Percentiles rank a stretch among this genome's conserved stretches.
phyloP scores from a whole-genome alignment of 1,284 basidiomycete genomes.

The Cutaneotrichosporon cavernicola region DNA sequence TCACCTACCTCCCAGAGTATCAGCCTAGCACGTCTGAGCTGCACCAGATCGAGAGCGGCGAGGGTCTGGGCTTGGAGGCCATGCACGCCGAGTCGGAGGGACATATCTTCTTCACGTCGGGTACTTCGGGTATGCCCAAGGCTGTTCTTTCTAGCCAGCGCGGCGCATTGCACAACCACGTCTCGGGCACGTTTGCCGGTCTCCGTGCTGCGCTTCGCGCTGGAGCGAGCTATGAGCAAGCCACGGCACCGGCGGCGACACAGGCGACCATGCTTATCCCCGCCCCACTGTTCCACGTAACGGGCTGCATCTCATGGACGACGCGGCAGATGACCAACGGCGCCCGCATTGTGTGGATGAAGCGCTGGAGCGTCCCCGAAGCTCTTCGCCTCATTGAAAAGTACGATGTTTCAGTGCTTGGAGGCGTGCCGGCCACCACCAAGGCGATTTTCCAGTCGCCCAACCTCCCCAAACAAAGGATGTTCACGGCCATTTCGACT shows the following conservation, averaged over 20 bases:
- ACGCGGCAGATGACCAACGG: constrained; percentile 32
- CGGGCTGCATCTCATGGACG: constrained; percentile 42
- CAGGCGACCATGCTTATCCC: constrained; percentile 31
- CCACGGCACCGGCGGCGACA: not conserved
- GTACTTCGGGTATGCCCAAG: constrained; percentile 24
- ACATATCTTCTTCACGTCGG: constrained; percentile 46
- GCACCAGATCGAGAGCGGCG: not conserved
- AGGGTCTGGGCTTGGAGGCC: constrained; percentile 21
- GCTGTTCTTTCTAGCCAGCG: constrained; percentile 24
- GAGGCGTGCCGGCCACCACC: constrained; percentile 45
- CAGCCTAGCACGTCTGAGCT: not conserved
- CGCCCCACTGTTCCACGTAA: constrained; percentile 51
- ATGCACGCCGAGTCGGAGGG: constrained; percentile 40
- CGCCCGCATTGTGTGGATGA: constrained; percentile 41
- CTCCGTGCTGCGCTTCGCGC: constrained; percentile 38
- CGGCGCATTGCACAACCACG: constrained; percentile 12
- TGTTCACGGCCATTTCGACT: constrained; percentile 42
- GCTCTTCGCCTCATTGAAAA: constrained; percentile 35
- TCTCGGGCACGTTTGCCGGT: constrained; percentile 9
- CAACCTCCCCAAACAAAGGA: constrained; percentile 22
- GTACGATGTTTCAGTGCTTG: constrained; percentile 38
- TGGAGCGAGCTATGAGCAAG: constrained; percentile 25
- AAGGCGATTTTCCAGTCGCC: constrained; percentile 38
- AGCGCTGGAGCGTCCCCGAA: constrained; percentile 39
- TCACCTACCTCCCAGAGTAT: constrained; percentile 2